Evolutionary conservation across 1,284 basidiomycete species (phyloP).

Genomic region (Ustilago nuda): DNA sequence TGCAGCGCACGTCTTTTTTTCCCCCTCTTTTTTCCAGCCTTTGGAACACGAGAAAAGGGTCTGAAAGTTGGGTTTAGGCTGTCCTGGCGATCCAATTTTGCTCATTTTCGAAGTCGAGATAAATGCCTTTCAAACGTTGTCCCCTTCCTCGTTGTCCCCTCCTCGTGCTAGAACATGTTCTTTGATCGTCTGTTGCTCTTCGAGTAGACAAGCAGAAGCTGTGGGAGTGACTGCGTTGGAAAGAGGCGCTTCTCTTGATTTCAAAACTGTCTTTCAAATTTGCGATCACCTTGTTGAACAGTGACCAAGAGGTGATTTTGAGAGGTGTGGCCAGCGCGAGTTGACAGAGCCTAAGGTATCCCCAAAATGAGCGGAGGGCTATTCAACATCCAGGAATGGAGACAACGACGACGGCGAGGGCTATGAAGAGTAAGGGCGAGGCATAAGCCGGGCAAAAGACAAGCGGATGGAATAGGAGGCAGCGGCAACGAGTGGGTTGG

Average conservation of each 20-base stretch:
- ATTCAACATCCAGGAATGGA: slow-evolving; percentile 18
- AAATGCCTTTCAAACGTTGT: not conserved
- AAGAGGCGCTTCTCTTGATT: slow-evolving; percentile 3
- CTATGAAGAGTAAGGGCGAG: not conserved
- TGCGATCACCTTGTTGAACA: not conserved
- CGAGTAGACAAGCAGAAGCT: too few species aligned
- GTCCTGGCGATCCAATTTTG: slow-evolving; percentile 9
- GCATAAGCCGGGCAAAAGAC: slow-evolving; percentile 7
- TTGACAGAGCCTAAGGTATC: slow-evolving; percentile 16
- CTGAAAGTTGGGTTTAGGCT: not conserved
- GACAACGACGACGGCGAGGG: slow-evolving; percentile 3
- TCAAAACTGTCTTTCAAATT: not conserved
- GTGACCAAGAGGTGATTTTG: not conserved
- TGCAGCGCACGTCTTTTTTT: slow-evolving; percentile 9
- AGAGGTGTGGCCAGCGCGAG: slow-evolving; percentile 22
- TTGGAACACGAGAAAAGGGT: not conserved
- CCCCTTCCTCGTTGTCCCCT: not conserved
- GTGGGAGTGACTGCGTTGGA: not conserved
- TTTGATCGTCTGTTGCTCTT: slow-evolving; percentile 9
- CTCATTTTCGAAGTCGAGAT: slow-evolving; percentile 1
- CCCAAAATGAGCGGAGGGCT: slow-evolving; percentile 2
- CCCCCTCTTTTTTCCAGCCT: slow-evolving; percentile 3
- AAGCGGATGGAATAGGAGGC: not conserved
- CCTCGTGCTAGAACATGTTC: slow-evolving; percentile 35
- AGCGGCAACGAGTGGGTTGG: not conserved